Percentiles rank a stretch among this genome's conserved stretches.
phyloP scores from a whole-genome alignment of 2,329 filamentous ascomycete genomes.

The Alternaria conjuncta region DNA sequence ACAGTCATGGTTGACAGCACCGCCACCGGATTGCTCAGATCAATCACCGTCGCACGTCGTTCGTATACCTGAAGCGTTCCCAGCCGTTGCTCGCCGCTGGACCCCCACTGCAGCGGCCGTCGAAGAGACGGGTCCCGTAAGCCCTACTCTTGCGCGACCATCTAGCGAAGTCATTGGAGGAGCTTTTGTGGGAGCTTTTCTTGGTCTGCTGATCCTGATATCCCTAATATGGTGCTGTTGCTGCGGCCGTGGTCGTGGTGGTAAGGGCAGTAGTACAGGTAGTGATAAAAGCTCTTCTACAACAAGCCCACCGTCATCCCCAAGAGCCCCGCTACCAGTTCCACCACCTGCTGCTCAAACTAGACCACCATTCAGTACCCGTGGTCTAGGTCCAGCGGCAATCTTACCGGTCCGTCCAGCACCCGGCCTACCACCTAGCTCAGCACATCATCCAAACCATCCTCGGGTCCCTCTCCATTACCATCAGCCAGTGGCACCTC shows the following conservation, averaged over 20 bases:
- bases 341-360: neutral
- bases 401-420: neutral
- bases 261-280: neutral
- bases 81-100: neutral
- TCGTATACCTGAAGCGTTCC: neutral
- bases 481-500: too few relatives aligned
- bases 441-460: too few relatives aligned
- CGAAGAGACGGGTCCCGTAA: neutral
- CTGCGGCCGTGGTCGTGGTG: neutral
- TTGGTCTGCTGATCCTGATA: neutral
- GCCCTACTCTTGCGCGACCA: neutral
- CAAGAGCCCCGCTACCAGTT: neutral
- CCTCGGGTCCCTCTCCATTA: too few relatives aligned
- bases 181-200: neutral
- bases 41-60: neutral
- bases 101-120: neutral
- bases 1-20: neutral
- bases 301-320: neutral
- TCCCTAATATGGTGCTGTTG: neutral
- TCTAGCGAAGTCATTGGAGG: neutral
- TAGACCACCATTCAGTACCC: neutral
- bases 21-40: neutral
- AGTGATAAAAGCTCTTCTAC: neutral
- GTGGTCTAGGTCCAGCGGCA: neutral
- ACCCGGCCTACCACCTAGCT: too few relatives aligned